Evolutionary conservation across 1,284 basidiomycete species (phyloP).

Genomic region (Vanrija pseudolonga): DNA sequence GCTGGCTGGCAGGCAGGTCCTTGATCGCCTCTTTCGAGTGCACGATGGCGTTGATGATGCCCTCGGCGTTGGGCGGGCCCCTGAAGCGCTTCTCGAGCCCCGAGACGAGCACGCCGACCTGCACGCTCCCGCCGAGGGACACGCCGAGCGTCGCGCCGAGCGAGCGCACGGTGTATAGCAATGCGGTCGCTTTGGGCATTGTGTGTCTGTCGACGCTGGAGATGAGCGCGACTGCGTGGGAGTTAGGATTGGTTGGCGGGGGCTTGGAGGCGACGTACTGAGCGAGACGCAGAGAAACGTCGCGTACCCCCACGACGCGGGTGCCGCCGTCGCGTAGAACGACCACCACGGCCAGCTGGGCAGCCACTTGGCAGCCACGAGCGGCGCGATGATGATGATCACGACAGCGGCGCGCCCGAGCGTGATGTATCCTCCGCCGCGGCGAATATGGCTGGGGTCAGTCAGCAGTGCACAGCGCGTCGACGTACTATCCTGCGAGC

Average conservation of each 20-base stretch:
- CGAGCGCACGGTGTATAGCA: conserved; percentile 45
- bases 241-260: no score
- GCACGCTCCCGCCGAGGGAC: conserved; percentile 39
- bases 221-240: conserved; percentile 40
- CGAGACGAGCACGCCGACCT: conserved; percentile 37
- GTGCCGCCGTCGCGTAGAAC: conserved; percentile 44
- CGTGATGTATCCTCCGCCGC: conserved; percentile 34
- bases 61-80: conserved; percentile 1
- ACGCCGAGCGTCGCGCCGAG: conserved; percentile 48
- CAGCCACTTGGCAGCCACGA: conserved; percentile 39
- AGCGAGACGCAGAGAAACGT: conserved; percentile 42
- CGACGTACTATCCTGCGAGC: conserved; percentile 70
- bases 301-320: conserved; percentile 45
- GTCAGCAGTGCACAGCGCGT: not conserved
- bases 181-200: conserved; percentile 49
- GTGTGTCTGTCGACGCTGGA: conserved; percentile 38
- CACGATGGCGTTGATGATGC: conserved; percentile 38
- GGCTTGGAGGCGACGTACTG: conserved; percentile 26
- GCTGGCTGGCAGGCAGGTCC: conserved; percentile 21
- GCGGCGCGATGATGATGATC: conserved; percentile 28
- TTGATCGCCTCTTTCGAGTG: conserved; percentile 46
- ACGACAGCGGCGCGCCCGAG: conserved; percentile 38
- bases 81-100: conserved; percentile 17
- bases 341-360: conserved; percentile 33
- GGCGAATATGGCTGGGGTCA: conserved; percentile 40